Conservation (phyloP, 2,329 filamentous ascomycete species). For the Colletotrichum euphorbiae region DNA sequence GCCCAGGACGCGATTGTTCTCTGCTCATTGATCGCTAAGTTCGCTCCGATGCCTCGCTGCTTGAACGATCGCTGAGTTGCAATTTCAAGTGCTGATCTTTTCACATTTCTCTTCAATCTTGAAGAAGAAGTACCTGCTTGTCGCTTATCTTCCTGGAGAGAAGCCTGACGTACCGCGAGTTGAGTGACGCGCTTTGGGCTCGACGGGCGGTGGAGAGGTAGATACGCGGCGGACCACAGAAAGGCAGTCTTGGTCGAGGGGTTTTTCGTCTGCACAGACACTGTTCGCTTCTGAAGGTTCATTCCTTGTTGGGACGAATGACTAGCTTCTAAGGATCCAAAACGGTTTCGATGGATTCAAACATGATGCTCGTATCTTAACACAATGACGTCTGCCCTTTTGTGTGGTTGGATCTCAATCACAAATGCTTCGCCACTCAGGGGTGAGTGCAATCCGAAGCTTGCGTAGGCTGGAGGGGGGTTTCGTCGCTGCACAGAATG, state of each 20-base stretch:
- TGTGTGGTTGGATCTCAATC: conserved; percentile 2
- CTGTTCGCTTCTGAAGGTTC: background rate
- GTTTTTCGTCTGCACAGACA: conserved; percentile 23
- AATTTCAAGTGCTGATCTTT: background rate
- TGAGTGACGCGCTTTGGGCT: background rate
- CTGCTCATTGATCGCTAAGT: background rate
- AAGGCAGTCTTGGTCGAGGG: no score
- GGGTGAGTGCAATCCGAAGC: conserved; percentile 2
- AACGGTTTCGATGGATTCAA: background rate
- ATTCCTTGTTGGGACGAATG: conserved; percentile 20
- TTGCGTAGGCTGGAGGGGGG: background rate
- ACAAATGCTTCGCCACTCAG: conserved; percentile 8
- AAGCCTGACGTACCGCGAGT: background rate
- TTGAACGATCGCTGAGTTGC: background rate
- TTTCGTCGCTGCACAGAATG: background rate
- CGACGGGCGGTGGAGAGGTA: conserved; percentile 1
- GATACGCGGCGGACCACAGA: background rate
- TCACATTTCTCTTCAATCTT: background rate
- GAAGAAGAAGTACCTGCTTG: background rate
- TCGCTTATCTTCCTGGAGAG: background rate
- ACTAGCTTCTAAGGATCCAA: conserved; percentile 20
- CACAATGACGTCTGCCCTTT: background rate
- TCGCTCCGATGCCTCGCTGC: no score
- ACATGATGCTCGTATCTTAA: background rate
- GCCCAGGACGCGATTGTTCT: background rate